These are phyloP conservation scores for Trypanosoma vivax DNA, from an alignment of 208 protist species.

Conservation along the genomic window DNA sequence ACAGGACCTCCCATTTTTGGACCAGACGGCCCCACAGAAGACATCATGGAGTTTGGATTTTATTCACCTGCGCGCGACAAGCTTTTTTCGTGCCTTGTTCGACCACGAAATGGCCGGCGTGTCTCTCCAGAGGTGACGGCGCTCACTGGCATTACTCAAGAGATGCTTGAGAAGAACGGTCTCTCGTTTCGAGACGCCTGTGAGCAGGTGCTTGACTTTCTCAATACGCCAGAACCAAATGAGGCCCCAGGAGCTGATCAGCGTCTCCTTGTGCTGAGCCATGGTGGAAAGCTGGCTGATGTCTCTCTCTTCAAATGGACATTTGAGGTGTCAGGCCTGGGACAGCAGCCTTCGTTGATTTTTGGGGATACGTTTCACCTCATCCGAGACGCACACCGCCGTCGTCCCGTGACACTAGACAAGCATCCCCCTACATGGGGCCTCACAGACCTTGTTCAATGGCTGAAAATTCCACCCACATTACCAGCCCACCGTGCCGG, in stretches of 20 bases:
- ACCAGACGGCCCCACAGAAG: constrained; percentile 75
- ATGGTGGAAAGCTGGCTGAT: constrained; percentile 86
- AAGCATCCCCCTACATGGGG: constrained; percentile 85
- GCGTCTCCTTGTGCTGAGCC: constrained; percentile 71
- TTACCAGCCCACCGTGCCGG: constrained; percentile 74
- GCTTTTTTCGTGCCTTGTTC: constrained; percentile 67
- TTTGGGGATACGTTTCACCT: constrained; percentile 87
- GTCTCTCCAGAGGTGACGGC: constrained; percentile 51
- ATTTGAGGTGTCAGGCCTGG: constrained; percentile 58
- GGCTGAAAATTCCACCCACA: constrained; percentile 71
- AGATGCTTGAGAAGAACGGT: constrained; percentile 59
- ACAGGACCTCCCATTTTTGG: constrained; percentile 80
- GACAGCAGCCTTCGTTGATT: constrained; percentile 52
- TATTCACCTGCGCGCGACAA: constrained; percentile 72
- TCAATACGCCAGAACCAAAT: constrained; percentile 57
- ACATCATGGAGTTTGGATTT: constrained; percentile 84
- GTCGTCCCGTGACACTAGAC: constrained; percentile 83
- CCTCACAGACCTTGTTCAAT: constrained; percentile 70
- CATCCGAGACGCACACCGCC: constrained; percentile 82
- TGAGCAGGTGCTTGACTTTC: constrained; percentile 56
- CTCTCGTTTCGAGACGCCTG: constrained; percentile 77
- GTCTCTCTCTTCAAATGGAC: constrained; percentile 85
- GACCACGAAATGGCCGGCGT: constrained; percentile 46
- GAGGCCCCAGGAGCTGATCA: constrained; percentile 54
- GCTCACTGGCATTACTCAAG: constrained; percentile 74